Evolutionary conservation across 345 rosid species (phyloP).

Genomic region (Eucalyptus sideroxylon): DNA sequence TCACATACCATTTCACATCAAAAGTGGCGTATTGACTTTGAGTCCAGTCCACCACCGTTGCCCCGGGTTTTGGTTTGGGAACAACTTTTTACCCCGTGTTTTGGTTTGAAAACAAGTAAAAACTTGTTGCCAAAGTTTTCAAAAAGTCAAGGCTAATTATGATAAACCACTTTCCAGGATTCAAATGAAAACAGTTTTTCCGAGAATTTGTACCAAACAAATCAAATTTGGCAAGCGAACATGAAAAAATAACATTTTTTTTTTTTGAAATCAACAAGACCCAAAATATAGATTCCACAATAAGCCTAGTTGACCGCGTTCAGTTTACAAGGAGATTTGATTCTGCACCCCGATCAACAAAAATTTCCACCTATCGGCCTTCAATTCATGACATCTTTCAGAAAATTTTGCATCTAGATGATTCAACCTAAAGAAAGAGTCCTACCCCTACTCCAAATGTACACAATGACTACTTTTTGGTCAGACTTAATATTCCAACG

Average conservation of each 20-base stretch:
- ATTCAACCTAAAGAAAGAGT: neutral
- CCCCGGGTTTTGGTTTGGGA: neutral
- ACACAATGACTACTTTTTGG: neutral
- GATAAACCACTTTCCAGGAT: accelerated
- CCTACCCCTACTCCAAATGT: neutral
- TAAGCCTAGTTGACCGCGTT: neutral
- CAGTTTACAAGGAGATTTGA: accelerated
- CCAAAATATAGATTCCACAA: neutral
- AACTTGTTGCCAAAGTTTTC: neutral
- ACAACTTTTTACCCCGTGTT: neutral
- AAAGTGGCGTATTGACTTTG: neutral
- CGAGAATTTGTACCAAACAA: neutral
- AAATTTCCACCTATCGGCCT: accelerated
- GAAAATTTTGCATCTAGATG: too few species aligned
- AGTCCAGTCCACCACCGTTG: neutral
- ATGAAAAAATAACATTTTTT: neutral
- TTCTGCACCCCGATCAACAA: accelerated
- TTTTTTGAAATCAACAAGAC: neutral
- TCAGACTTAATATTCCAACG: neutral
- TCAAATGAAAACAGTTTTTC: neutral
- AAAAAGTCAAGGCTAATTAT: neutral
- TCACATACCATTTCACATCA: neutral
- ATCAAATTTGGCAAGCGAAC: neutral
- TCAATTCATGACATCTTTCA: accelerated
- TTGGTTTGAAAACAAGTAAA: neutral